Evolutionary conservation across 1,284 basidiomycete genomes (phyloP), one percentile per base, ranked within the genome.

Genomic region (Rhodotorula glutinis): DNA sequence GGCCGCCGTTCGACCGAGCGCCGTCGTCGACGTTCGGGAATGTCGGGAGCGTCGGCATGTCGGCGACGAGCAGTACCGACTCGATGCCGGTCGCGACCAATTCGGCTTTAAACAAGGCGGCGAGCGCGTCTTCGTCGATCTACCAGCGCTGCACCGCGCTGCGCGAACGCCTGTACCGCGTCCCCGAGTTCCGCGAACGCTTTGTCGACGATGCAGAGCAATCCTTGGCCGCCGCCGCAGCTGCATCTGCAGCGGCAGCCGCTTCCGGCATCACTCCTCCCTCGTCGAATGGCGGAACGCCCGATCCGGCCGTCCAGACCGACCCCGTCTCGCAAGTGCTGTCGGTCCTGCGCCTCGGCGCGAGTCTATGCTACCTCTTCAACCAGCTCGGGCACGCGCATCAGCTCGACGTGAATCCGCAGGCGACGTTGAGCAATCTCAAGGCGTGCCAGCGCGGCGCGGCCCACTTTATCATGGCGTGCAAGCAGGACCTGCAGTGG

Each of bases 321-420:
- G 79, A 77, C 75, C 83, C 77, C 43, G 95, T 98, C 75, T 88
- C 90, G 52, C 91, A 94, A 79, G 86, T 97, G 58, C 94, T 93
- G 87, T 91, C 94, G 77, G 87, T 90, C 77, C 90, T 98, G 80
- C 88, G 92, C 46, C 85, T 94, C 53, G 95, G 96, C 69, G 88
- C 91, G 43, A 89, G 94, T 46, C 88, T 98, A 70, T 95, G 92
- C 82, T 93, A 89, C 81, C 88, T 98, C 75, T 95, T 91, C 84
- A 96, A 98, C 81, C 86, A 83, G 16, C 84, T 85, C 65, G 82
- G 83, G 69, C 84, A 85, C 53, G 70, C 23, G 77, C 65, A 88
- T 86, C 79, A 68, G 25, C 83, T 85, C 71, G 76, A 75, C 57
- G 85, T 89, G 76, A 84, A 86, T 77, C 90, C 88, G 10, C 82